Base-by-base conservation (phyloP, 257 asterid species). In the Craterostigma plantagineum region DNA sequence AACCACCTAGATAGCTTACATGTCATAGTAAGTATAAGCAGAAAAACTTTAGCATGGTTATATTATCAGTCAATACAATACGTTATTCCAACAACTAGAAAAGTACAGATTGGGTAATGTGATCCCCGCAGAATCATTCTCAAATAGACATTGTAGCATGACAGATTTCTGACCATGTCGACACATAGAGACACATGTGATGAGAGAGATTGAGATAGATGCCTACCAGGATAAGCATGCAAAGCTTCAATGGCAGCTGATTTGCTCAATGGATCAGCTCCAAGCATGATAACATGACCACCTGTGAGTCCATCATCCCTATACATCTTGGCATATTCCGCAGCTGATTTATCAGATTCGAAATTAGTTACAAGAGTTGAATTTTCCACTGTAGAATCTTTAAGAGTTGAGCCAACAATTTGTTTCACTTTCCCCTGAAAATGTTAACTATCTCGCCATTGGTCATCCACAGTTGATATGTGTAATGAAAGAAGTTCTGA, bases 241-340 rank as follows among this genome's bases (percentile, higher is more conserved):
- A 90, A 68, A 46, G 98, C 92, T 74, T 79, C 91, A 50, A 73
- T 58, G 23, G 94, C 92, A 58, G 93, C 94, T 45, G 70, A 56
- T 63, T 52, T 63, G 64, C 95, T 90, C 60, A 79, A 50, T 12
- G 91, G 78, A 63, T 90, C 98, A 52, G 91, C 95, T 48, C 95
- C 98, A 55, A 90, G 98, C 95, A 83, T 83, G 61, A 90, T 77
- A 18, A 66, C 94, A 62, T 90, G 98, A 51, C 98, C 98, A 57
- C 95, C 95, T 45, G 67, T 64, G 63, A 90, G 92, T 33, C 64
- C 70, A 44, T 77, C 94, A 3, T 70, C 73, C 53, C 73, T 77
- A 55, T 90, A 90, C 72, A 83, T 72, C 59, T 64, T 64, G 53
- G 95, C 98, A 73, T 70, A 83, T 62, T 79, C 77, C 38, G 79